Base-by-base conservation (phyloP, 495 filamentous ascomycete species). In the Aspergillus bertholletiae region DNA sequence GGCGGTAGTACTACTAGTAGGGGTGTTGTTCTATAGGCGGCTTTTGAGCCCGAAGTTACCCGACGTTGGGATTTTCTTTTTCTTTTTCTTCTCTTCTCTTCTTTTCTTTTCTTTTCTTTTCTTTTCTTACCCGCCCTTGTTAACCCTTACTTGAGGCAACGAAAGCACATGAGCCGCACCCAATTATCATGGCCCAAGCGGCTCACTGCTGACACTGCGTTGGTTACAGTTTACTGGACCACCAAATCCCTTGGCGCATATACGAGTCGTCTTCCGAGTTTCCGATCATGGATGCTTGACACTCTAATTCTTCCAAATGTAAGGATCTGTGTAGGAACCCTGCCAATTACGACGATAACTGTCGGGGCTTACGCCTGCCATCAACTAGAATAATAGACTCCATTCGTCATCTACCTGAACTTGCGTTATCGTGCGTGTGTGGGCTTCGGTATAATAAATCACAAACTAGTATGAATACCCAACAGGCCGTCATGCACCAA, bases 91-190 rank as follows among this genome's bases (percentile, higher is more conserved):
- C n/a, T n/a, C n/a, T n/a, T n/a, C n/a, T n/a, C n/a, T n/a, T n/a
- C n/a, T n/a, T n/a, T n/a, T n/a, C n/a, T n/a, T n/a, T n/a, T n/a
- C n/a, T n/a, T n/a, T n/a, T n/a, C n/a, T n/a, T n/a, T n/a, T n/a
- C n/a, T n/a, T n/a, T n/a, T n/a, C n/a, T n/a, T n/a, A n/a, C n/a
- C n/a, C n/a, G n/a, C n/a, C n/a, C n/a, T n/a, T n/a, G n/a, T n/a
- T n/a, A n/a, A n/a, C n/a, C n/a, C n/a, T 6, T 22, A 21, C 18
- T 5, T 18, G 18, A 22, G 34, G 21, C 7, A 51, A 43, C 35
- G 32, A 40, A 24, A 49, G 20, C 46, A 37, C 37, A 59, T 49
- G 60, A 63, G 60, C 60, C 60, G 60, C 60, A 63, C 54, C 60
- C 60, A 63, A 59, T 63, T 63, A 57, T 54, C 50, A 22, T 54